Base-by-base conservation (phyloP, 1,284 basidiomycete genomes). In the Malassezia restricta region DNA sequence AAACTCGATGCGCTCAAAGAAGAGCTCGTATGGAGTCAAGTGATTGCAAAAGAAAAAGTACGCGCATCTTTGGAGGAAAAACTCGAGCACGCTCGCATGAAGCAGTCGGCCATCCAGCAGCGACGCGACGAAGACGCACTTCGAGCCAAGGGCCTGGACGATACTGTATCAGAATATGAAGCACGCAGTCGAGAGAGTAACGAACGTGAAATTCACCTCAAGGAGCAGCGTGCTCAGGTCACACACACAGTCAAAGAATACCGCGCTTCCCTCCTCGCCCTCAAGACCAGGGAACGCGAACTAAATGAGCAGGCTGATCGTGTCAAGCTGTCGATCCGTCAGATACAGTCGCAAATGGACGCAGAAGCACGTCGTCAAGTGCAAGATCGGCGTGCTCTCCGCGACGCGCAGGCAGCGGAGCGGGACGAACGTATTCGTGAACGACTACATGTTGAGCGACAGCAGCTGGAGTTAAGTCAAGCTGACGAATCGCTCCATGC, bases 1-100 rank as follows among this genome's bases (percentile, higher is more conserved):
- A 83, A 81, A 67, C 78, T 80, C 5, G 80, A 82, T 37, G 79
- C 81, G 15, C 76, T 90, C 45, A 84, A 86, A 76, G 82, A 82
- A 59, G 85, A 91, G 73, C 75, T 87, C 8, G 87, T 87, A 0
- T 96, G 92, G 92, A 80, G 86, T 7, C 85, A 87, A 65, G 88
- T 96, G 11, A 78, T 78, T 3, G 77, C 77, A 11, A 89, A 88
- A 66, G 58, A 86, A 66, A 74, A 76, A 40, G 58, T 64, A 47
- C 49, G 63, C 29, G 62, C 61, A 11, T 30, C 45, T 5, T 52
- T 54, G 8, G 57, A 57, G 24, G 53, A 55, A 7, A 49, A 52
- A 45, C 60, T 62, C 30, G 61, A 61, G 31, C 52, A 40, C 9
- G 53, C 57, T 30, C 57, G 56, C 24, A 32, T 46, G 29, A 64